Percentiles rank a stretch among this genome's conserved stretches.
Evolutionary conservation across 108 stramenopile species (phyloP).

Genomic region (Schizochytrium sp.): DNA sequence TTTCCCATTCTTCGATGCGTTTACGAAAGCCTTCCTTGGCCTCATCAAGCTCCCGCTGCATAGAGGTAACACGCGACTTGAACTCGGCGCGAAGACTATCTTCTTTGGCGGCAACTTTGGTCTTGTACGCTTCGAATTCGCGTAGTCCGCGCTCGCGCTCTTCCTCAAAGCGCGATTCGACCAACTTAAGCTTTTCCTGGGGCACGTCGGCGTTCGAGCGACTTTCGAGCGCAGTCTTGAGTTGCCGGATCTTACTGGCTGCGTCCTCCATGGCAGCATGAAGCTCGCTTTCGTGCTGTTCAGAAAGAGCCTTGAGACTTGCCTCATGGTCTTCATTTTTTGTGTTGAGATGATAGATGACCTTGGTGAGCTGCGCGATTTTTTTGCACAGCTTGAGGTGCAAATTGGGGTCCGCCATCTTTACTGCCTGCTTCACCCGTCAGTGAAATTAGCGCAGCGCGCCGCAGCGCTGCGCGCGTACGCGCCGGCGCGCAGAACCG

Average conservation of each 20-base stretch:
- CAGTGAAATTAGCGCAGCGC: neutral
- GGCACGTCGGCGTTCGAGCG: neutral
- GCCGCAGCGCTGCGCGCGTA: neutral
- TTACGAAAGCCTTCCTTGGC: neutral
- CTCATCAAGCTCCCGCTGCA: neutral
- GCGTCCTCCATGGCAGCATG: neutral
- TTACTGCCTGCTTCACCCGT: neutral
- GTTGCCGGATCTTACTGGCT: neutral
- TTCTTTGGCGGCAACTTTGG: neutral
- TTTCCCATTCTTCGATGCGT: neutral
- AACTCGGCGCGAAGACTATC: neutral
- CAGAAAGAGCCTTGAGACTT: neutral
- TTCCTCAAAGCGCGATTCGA: neutral
- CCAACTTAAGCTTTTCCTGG: neutral
- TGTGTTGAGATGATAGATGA: constrained; percentile 61
- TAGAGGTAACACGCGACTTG: neutral
- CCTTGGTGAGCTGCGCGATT: constrained; percentile 61
- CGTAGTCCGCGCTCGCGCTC: neutral
- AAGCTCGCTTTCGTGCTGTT: neutral
- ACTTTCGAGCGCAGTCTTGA: neutral
- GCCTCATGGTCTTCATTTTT: constrained; percentile 51
- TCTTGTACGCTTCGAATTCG: neutral
- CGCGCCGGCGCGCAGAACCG: too few species aligned
- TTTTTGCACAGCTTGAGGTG: constrained; percentile 62
- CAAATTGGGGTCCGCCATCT: constrained; percentile 23